Evolutionary conservation across 495 filamentous ascomycete genomes (phyloP).

Genomic region (Hypoxylon perforatum): DNA sequence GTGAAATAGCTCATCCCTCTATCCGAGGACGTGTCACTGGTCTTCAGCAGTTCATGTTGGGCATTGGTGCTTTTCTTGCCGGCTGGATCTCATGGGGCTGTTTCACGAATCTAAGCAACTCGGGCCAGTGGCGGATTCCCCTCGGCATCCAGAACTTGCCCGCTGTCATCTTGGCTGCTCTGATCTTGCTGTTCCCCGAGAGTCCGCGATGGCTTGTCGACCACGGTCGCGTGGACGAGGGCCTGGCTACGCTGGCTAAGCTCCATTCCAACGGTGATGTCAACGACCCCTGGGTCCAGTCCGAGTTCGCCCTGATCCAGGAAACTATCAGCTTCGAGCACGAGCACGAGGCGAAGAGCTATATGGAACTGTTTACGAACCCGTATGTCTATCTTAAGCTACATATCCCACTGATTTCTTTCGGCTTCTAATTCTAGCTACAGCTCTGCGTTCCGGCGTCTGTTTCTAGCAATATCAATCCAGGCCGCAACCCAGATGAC

Average conservation of each 20-base stretch:
- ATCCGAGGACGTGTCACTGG: constrained; percentile 67
- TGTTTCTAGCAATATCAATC: constrained; percentile 73
- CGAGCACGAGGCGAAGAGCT: constrained; percentile 76
- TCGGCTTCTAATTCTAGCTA: neutral
- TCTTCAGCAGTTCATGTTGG: constrained; percentile 71
- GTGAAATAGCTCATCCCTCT: constrained; percentile 60
- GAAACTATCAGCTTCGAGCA: constrained; percentile 65
- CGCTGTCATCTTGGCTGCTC: constrained; percentile 62
- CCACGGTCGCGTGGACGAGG: constrained; percentile 61
- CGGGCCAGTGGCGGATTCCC: constrained; percentile 65
- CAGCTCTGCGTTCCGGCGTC: constrained; percentile 71
- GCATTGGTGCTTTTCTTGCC: constrained; percentile 62
- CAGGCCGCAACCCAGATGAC: constrained; percentile 80
- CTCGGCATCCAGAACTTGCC: constrained; percentile 70
- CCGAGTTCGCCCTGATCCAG: constrained; percentile 75
- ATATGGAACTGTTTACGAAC: constrained; percentile 71
- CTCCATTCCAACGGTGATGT: constrained; percentile 69
- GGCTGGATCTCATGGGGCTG: constrained; percentile 59
- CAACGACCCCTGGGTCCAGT: constrained; percentile 69
- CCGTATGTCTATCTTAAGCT: constrained; percentile 29
- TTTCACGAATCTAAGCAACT: constrained; percentile 41
- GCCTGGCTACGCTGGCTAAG: constrained; percentile 65
- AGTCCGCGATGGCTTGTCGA: constrained; percentile 70
- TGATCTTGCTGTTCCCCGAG: constrained; percentile 71
- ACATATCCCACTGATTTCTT: neutral